A percentile compares a stretch with the other conserved stretches of the same genome.
phyloP scores from a whole-genome alignment of 768 basidiomycete genomes.

The Serendipita sp. region DNA sequence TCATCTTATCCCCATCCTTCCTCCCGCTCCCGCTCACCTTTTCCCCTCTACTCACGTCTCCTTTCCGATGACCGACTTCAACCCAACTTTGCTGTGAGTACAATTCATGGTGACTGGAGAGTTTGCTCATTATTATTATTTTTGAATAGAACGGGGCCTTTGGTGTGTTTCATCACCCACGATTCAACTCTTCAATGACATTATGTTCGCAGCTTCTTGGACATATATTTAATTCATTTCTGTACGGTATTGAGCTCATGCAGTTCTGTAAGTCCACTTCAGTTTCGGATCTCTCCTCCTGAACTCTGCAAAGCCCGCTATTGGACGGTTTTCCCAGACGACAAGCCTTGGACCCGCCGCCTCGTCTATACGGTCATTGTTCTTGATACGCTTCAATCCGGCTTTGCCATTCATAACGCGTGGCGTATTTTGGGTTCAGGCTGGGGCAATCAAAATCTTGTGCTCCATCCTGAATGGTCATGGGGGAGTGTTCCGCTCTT shows the following conservation, averaged over 20 bases:
- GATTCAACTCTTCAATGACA: no score
- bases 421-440: background rate
- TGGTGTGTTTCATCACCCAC: no score
- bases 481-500: conserved; percentile 6
- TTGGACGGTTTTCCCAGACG: background rate
- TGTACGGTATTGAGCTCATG: conserved; percentile 1
- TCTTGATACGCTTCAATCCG: background rate
- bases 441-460: background rate
- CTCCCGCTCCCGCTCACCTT: background rate
- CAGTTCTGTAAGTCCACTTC: background rate
- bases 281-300: background rate
- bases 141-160: background rate
- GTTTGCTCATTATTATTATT: background rate
- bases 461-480: background rate
- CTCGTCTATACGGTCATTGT: background rate
- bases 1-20: background rate
- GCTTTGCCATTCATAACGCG: background rate
- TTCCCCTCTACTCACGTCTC: background rate
- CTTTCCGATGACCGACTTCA: background rate
- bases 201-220: background rate
- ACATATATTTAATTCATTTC: background rate
- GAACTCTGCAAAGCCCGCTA: background rate
- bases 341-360: background rate
- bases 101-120: background rate
- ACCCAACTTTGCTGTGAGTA: conserved; percentile 4